Evolutionary conservation across 139 green algal species (phyloP).

Genomic region (Haematococcus sp.): DNA sequence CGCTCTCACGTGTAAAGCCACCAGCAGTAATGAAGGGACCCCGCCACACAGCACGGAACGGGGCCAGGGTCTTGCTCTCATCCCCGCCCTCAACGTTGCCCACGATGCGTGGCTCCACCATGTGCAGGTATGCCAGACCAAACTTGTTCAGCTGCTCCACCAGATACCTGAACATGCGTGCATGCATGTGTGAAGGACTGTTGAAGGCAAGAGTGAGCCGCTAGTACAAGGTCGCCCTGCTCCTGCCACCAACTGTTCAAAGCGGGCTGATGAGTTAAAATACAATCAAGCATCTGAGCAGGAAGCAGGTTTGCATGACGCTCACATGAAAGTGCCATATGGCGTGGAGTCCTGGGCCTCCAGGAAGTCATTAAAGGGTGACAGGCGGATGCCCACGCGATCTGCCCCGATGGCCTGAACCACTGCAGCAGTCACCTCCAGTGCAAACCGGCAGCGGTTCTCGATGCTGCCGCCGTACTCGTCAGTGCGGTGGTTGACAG

Average conservation of each 20-base stretch:
- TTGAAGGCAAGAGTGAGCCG: no score
- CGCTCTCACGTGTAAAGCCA: constrained; percentile 55
- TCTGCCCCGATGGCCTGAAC: constrained; percentile 49
- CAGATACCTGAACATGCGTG: constrained; percentile 46
- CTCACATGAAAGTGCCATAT: constrained; percentile 30
- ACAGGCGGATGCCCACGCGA: constrained; percentile 70
- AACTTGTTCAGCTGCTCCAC: constrained; percentile 64
- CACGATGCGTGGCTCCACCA: constrained; percentile 65
- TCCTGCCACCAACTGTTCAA: no score
- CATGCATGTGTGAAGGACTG: no score
- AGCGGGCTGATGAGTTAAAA: no score
- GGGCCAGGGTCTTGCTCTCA: constrained; percentile 35
- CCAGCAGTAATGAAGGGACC: constrained; percentile 70
- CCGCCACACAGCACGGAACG: constrained; percentile 56
- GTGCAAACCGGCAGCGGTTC: constrained; percentile 54
- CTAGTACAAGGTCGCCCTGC: no score
- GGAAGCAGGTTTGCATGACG: no score
- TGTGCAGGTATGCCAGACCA: constrained; percentile 73
- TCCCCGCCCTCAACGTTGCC: constrained; percentile 14
- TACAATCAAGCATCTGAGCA: no score
- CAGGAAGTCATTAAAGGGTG: constrained; percentile 57
- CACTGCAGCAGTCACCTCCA: constrained; percentile 56
- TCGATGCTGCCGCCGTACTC: constrained; percentile 66
- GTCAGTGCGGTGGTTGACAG: constrained; percentile 62
- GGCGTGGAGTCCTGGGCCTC: constrained; percentile 37